Percentiles rank a stretch among this genome's conserved stretches.
Evolutionary conservation across 805 yeast species (phyloP).

Genomic region (Allodekkera sacchari): DNA sequence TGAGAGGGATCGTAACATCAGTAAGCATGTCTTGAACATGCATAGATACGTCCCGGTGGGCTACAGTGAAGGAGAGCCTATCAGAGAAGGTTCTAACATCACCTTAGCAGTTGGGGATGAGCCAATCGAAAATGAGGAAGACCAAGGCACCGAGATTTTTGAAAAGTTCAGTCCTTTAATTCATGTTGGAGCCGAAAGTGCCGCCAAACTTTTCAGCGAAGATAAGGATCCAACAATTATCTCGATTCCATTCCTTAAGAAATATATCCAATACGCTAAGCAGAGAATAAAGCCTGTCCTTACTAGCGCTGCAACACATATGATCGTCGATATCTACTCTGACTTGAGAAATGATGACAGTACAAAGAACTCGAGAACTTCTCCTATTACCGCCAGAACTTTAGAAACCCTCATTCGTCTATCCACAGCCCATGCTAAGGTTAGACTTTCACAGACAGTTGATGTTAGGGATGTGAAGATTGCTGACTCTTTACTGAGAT

Average conservation of each 20-base stretch:
- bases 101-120: constrained; percentile 77
- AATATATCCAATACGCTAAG: constrained; percentile 91
- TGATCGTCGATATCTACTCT: constrained; percentile 74
- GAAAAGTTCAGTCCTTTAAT: constrained; percentile 76
- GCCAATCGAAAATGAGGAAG: constrained; percentile 33
- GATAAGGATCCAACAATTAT: constrained; percentile 39
- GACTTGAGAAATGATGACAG: constrained; percentile 69
- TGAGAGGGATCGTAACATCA: constrained; percentile 71
- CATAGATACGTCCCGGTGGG: constrained; percentile 88
- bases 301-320: constrained; percentile 66
- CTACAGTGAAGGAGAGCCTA: constrained; percentile 85
- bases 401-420: constrained; percentile 91
- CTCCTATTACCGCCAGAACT: constrained; percentile 98
- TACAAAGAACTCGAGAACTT: constrained; percentile 60
- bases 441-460: constrained; percentile 72
- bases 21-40: constrained; percentile 92
- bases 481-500: constrained; percentile 80
- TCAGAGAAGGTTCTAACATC: constrained; percentile 64
- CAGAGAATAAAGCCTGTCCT: constrained; percentile 76
- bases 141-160: constrained; percentile 56
- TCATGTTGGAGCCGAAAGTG: constrained; percentile 36
- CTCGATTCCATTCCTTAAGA: constrained; percentile 78
- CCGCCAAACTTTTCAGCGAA: constrained; percentile 14
- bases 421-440: constrained; percentile 94
- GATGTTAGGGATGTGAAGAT: constrained; percentile 72